Evolutionary conservation across 164 flowering plant species (phyloP), one percentile per base, ranked within the genome.

Genomic region (Cinnamomum micranthum): DNA sequence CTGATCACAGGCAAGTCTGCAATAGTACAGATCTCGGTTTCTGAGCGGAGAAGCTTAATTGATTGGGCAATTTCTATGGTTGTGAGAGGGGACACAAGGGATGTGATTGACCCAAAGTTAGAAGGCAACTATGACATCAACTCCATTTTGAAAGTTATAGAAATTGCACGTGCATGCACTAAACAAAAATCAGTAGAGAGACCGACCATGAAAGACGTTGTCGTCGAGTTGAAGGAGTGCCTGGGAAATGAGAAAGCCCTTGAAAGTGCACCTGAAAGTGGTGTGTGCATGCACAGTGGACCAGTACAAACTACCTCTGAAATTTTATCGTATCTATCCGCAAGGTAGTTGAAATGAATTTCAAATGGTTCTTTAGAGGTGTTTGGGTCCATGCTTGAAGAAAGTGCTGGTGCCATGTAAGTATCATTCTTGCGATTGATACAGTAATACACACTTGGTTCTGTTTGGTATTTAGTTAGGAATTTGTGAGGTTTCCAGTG

Each of bases 141-240:
- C 41, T 84, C 92, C 4, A 80, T 33, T 0, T 82, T 84, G 88
- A 88, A 81, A 72, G 85, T 80, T 11, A 50, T 80, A 7, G 90
- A 87, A 19, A 33, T 81, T 13, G 90, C 90, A 63, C 76, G 85
- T 82, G 73, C 78, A 12, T 89, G 92, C 69, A 82, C 80, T 6
- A 41, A 76, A 47, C 20, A 70, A 5, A 62, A 62, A 22, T 72
- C 82, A 0, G 60, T n/a, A 2, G 55, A 50, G 65, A 83, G 92
- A 77, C 88, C 87, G 4, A 74, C 74, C n/a, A 86, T 88, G 83
- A 79, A 15, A 2, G 58, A 75, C 2, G 84, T 85, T 0, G 77
- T 84, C 33, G 19, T 28, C 2, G 50, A 67, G 11, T 41, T 67
- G n/a, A 67, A 33, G 13, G 47, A 78, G 17, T 79, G 83, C 71